Evolutionary conservation across 2,329 filamentous ascomycete genomes (phyloP).

Genomic region (Fusarium sp.): DNA sequence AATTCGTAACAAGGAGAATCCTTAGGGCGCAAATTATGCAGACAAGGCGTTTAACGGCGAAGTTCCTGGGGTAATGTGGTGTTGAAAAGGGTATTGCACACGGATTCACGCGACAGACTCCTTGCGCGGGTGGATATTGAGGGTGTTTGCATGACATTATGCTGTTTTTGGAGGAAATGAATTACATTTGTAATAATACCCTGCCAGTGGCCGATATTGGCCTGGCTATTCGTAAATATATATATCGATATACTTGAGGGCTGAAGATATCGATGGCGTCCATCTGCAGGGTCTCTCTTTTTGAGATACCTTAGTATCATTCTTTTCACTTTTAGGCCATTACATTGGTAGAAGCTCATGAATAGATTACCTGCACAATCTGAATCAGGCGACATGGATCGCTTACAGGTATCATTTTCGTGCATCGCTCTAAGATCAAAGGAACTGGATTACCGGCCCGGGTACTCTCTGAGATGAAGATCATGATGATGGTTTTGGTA

Average conservation of each 20-base stretch:
- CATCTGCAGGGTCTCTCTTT: neutral
- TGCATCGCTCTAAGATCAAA: neutral
- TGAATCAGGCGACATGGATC: neutral
- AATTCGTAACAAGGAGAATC: slow-evolving; percentile 24
- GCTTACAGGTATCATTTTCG: neutral
- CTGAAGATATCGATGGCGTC: neutral
- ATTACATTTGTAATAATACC: slow-evolving; percentile 46
- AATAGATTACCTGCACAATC: neutral
- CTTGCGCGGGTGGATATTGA: slow-evolving; percentile 31
- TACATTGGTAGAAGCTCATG: neutral
- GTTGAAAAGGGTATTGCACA: slow-evolving; percentile 9
- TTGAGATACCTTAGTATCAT: neutral
- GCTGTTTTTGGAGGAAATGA: slow-evolving; percentile 29
- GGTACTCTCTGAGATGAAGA: neutral
- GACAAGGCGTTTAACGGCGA: slow-evolving; percentile 26
- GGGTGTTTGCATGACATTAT: slow-evolving; percentile 23
- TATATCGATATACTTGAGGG: slow-evolving; percentile 18
- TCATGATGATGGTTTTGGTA: neutral
- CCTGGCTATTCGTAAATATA: slow-evolving; percentile 30
- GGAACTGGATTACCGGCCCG: slow-evolving; percentile 34
- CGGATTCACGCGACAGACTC: slow-evolving; percentile 11
- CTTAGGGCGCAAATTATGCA: slow-evolving; percentile 16
- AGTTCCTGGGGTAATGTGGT: slow-evolving; percentile 1
- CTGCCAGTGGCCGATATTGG: slow-evolving; percentile 40
- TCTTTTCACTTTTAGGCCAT: neutral